These are phyloP conservation scores for Reticulascus tulasneorum DNA, from an alignment of 2,329 filamentous ascomycete genomes.

Conservation along the genomic window DNA sequence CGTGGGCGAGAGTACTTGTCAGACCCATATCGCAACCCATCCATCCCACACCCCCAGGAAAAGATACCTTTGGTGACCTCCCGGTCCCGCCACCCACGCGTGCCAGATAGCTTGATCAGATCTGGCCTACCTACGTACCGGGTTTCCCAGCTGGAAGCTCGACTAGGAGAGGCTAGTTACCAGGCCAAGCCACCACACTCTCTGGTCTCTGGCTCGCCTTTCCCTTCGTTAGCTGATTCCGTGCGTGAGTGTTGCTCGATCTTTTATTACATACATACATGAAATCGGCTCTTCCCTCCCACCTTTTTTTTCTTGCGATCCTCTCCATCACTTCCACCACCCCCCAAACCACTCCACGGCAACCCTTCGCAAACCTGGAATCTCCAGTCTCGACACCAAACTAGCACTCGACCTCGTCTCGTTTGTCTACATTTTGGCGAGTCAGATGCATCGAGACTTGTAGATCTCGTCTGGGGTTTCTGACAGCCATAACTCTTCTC, in stretches of 20 bases:
- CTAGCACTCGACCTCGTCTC: slow-evolving; percentile 9
- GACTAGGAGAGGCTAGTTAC: slow-evolving; percentile 10
- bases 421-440: slow-evolving; percentile 7
- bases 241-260: background rate
- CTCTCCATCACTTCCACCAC: slow-evolving; percentile 12
- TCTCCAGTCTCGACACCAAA: slow-evolving; percentile 12
- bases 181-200: slow-evolving; percentile 12
- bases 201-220: slow-evolving; percentile 7
- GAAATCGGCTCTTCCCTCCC: slow-evolving; percentile 6
- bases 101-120: slow-evolving; percentile 18
- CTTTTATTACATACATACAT: background rate
- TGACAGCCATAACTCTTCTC: slow-evolving; percentile 15
- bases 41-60: background rate
- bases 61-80: slow-evolving; percentile 14
- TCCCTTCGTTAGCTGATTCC: background rate
- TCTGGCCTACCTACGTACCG: slow-evolving; percentile 15
- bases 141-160: slow-evolving; percentile 12
- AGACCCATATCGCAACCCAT: background rate
- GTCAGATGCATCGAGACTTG: slow-evolving; percentile 17
- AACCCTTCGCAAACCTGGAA: slow-evolving; percentile 1
- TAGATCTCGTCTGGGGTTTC: slow-evolving; percentile 17
- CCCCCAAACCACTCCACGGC: slow-evolving; percentile 8
- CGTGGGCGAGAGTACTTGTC: too few relatives aligned
- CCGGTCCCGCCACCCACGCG: slow-evolving; percentile 16
- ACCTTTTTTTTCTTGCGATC: slow-evolving; percentile 11